Base-by-base conservation (phyloP, 2,329 filamentous ascomycete genomes). In the Paecilomyces variotii region DNA sequence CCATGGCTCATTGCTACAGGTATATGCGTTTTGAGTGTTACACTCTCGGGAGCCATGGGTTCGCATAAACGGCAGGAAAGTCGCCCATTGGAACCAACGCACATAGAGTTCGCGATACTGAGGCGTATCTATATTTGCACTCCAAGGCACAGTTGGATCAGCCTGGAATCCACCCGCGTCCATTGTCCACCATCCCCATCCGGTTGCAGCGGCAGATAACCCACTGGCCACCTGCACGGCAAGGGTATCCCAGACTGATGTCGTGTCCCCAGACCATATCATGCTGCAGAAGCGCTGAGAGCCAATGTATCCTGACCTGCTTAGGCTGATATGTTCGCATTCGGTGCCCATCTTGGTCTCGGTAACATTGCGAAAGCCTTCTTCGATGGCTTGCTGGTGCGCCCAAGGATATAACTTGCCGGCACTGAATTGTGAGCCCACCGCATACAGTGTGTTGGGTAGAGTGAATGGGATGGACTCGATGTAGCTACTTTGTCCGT, bases 31-130 rank as follows among this genome's bases (percentile, higher is more conserved):
- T 10, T 32, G 30, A 10, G 30, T 32, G 7, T 32, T 32, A 10
- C 30, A 32, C 7, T 7, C 7, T 32, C 30, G 30, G 30, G 30
- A 32, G 7, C 53, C 53, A 28, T 55, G 53, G 28, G 14, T 55
- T 25, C 53, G 24, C 53, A 55, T 55, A 45, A 55, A n/a, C 26
- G 30, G 28, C 52, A 26, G 14, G 28, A 54, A 88, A 0, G 84
- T 74, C 0, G 82, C 85, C 84, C 85, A 88, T 64, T 88, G 85
- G 68, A 88, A 88, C 86, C 86, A 88, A 1, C 86, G 74, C 0
- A 84, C 80, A 59, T 88, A 84, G 0, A 88, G 72, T 65, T 88
- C 86, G 6, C 84, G 76, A 70, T 88, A 88, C 0, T 65, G 74
- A 0, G 84, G 83, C 60, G 85, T 78, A 0, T 86, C 86, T 4